A percentile compares a stretch with the other conserved stretches of the same genome.
Evolutionary conservation across 495 filamentous ascomycete species (phyloP).

Genomic region (Trichoderma erinaceum): DNA sequence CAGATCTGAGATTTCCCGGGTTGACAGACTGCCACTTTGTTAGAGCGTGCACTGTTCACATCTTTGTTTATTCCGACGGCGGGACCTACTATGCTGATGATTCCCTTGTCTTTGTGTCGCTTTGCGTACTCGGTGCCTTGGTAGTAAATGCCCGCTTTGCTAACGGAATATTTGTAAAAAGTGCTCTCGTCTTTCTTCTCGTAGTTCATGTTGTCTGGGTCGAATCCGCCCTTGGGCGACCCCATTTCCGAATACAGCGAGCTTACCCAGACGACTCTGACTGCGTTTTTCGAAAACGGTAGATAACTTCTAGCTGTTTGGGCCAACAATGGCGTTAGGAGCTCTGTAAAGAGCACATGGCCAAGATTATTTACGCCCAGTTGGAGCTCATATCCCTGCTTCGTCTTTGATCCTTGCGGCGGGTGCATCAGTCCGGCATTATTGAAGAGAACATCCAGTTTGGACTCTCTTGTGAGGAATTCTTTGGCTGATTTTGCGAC

Average conservation of each 20-base stretch:
- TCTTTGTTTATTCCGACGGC: background rate
- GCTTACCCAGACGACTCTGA: slow-evolving; percentile 42
- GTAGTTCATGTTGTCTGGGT: slow-evolving; percentile 31
- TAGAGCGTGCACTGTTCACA: background rate
- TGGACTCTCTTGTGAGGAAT: slow-evolving; percentile 23
- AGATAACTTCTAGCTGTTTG: slow-evolving; percentile 22
- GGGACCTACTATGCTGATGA: slow-evolving; percentile 23
- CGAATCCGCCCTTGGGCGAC: slow-evolving; percentile 32
- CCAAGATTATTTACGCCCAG: slow-evolving; percentile 38
- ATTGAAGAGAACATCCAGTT: slow-evolving; percentile 29
- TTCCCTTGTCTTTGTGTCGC: slow-evolving; percentile 20
- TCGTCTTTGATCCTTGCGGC: slow-evolving; percentile 22
- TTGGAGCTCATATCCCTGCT: slow-evolving; percentile 30
- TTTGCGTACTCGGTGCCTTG: slow-evolving; percentile 28
- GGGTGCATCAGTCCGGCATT: slow-evolving; percentile 38
- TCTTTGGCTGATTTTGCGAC: slow-evolving; percentile 23
- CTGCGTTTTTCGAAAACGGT: slow-evolving; percentile 22
- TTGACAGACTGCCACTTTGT: slow-evolving; percentile 21
- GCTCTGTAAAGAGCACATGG: slow-evolving; percentile 34
- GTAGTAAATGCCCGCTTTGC: slow-evolving; percentile 34
- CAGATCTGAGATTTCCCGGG: slow-evolving; percentile 30
- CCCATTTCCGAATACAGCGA: slow-evolving; percentile 27
- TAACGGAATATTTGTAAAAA: slow-evolving; percentile 26
- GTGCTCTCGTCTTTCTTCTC: slow-evolving; percentile 24
- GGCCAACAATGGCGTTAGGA: slow-evolving; percentile 37